These are phyloP conservation scores for Scleroderma bovista DNA, from an alignment of 768 basidiomycete species.

Conservation along the genomic window DNA sequence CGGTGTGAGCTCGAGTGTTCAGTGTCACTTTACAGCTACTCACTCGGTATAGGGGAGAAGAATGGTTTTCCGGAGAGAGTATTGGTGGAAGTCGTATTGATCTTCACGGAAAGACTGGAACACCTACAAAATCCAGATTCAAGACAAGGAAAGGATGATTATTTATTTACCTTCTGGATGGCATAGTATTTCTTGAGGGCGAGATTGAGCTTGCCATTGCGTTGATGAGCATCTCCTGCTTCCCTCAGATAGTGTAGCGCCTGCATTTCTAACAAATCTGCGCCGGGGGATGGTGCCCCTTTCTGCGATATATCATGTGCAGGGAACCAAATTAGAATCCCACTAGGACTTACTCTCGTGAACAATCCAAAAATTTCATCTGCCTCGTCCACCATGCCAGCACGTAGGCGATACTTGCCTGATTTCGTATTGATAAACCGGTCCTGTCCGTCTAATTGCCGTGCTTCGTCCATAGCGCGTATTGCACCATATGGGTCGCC, in stretches of 20 bases:
- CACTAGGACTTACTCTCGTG: slow-evolving; percentile 65
- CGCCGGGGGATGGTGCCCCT: slow-evolving; percentile 65
- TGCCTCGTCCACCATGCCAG: slow-evolving; percentile 75
- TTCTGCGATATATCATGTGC: slow-evolving; percentile 48
- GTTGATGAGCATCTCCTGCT: slow-evolving; percentile 67
- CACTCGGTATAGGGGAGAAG: slow-evolving; percentile 83
- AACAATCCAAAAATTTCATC: slow-evolving; percentile 74
- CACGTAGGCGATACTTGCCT: slow-evolving; percentile 85
- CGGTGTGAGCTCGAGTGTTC: slow-evolving; percentile 2
- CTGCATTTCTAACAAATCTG: slow-evolving; percentile 95
- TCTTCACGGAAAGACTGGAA: slow-evolving; percentile 91
- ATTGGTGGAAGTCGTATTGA: slow-evolving; percentile 97
- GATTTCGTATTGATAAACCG: slow-evolving; percentile 91
- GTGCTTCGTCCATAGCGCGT: slow-evolving; percentile 69
- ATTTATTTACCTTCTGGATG: slow-evolving; percentile 56
- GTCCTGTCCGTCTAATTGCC: slow-evolving; percentile 87
- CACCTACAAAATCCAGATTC: slow-evolving; percentile 36
- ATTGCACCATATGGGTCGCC: slow-evolving; percentile 80
- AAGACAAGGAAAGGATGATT: slow-evolving; percentile 1
- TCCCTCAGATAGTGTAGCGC: slow-evolving; percentile 82
- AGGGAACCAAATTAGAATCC: background rate
- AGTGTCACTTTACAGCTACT: slow-evolving; percentile 22
- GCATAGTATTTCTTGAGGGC: slow-evolving; percentile 84
- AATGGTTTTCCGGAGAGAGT: slow-evolving; percentile 85
- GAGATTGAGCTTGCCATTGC: slow-evolving; percentile 58